Evolutionary conservation across 805 yeast species (phyloP).

Genomic region (Diddensiella caesifluorescens): DNA sequence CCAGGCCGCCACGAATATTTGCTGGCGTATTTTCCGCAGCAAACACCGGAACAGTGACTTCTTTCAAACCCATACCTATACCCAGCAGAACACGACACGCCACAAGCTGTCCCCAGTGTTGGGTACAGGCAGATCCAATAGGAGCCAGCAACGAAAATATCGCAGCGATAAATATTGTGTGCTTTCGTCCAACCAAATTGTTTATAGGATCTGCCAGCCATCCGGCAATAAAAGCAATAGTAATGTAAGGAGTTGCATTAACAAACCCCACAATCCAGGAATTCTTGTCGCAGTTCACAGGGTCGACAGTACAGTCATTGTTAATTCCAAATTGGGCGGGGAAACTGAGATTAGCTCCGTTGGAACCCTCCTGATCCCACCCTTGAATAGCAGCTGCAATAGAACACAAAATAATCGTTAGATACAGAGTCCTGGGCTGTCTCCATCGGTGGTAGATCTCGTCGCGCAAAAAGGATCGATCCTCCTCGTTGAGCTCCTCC

Average conservation of each 20-base stretch:
- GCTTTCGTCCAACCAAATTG: conserved; percentile 48
- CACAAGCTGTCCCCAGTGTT: conserved; percentile 59
- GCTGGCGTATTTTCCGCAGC: conserved; percentile 70
- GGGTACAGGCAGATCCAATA: conserved; percentile 52
- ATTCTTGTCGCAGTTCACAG: conserved; percentile 46
- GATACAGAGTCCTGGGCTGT: conserved; percentile 37
- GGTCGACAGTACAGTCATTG: conserved; percentile 21
- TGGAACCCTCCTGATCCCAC: conserved; percentile 65
- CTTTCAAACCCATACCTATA: conserved; percentile 26
- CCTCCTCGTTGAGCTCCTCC: conserved; percentile 30
- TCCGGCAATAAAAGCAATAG: conserved; percentile 49
- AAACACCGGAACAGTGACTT: conserved; percentile 57
- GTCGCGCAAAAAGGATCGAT: conserved; percentile 31
- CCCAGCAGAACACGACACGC: conserved; percentile 52
- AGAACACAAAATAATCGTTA: conserved; percentile 53
- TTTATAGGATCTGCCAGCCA: conserved; percentile 52
- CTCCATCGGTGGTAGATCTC: conserved; percentile 45
- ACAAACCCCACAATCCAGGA: conserved; percentile 48
- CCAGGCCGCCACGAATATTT: conserved; percentile 56
- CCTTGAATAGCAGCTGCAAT: conserved; percentile 66
- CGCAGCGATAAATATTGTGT: conserved; percentile 55
- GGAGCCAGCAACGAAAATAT: conserved; percentile 46
- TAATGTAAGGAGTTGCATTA: conserved; percentile 58
- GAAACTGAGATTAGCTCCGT: conserved; percentile 54
- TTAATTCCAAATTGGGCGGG: conserved; percentile 31